Conservation (phyloP, 2,329 filamentous ascomycete species). For the Didymella segeticola region DNA sequence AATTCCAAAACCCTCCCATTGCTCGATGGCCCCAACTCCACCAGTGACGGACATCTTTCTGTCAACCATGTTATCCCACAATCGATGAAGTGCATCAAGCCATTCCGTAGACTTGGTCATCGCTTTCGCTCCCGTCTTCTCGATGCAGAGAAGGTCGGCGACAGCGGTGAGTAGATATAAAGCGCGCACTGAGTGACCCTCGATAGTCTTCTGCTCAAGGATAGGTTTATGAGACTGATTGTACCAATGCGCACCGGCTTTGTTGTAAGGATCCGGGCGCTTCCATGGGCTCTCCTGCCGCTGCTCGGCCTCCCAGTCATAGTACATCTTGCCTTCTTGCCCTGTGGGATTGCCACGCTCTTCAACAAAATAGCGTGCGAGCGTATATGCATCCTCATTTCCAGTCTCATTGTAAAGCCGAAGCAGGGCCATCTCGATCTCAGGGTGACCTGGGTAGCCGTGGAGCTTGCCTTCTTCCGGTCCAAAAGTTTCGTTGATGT, state of each 20-base stretch:
- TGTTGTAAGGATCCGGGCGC: constrained; percentile 57
- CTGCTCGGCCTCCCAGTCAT: constrained; percentile 60
- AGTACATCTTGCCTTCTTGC: constrained; percentile 60
- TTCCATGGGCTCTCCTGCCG: constrained; percentile 59
- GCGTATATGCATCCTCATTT: constrained; percentile 49
- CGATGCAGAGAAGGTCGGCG: constrained; percentile 56
- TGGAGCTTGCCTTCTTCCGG: constrained; percentile 57
- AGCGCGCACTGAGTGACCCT: constrained; percentile 66
- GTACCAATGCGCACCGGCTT: constrained; percentile 55
- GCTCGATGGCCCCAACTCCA: constrained; percentile 63
- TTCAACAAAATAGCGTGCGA: constrained; percentile 64
- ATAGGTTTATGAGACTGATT: constrained; percentile 65
- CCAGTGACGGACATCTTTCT: constrained; percentile 70
- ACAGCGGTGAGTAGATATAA: constrained; percentile 67
- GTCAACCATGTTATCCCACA: constrained; percentile 68
- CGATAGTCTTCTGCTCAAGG: constrained; percentile 59
- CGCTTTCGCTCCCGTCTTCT: constrained; percentile 40
- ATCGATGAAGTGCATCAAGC: constrained; percentile 50
- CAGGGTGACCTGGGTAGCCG: constrained; percentile 68
- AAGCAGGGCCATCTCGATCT: constrained; percentile 60
- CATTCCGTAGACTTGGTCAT: constrained; percentile 10
- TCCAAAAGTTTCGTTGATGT: constrained; percentile 62
- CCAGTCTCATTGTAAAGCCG: constrained; percentile 53
- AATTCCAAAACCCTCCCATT: constrained; percentile 67
- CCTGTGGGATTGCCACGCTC: constrained; percentile 64